Evolutionary conservation across 805 yeast species (phyloP).

Genomic region (Saturnispora silvae): DNA sequence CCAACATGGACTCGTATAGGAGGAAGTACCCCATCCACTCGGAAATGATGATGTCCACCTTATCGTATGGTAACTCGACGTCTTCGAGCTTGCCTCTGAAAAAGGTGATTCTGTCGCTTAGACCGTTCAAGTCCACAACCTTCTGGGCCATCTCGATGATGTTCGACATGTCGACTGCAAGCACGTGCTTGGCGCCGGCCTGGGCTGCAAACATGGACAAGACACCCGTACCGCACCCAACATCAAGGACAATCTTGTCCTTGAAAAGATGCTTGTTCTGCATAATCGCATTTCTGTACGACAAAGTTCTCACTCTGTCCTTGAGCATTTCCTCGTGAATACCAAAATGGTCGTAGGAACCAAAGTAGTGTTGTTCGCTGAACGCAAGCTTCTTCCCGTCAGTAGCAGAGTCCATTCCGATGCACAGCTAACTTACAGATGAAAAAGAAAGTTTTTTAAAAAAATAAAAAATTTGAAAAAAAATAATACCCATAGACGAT

Average conservation of each 20-base stretch:
- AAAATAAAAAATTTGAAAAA: background rate
- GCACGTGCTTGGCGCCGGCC: slow-evolving; percentile 98
- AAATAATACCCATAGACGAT: too few relatives aligned
- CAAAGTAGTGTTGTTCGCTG: slow-evolving; percentile 86
- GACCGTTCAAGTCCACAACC: slow-evolving; percentile 76
- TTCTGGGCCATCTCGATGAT: slow-evolving; percentile 94
- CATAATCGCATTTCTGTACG: slow-evolving; percentile 86
- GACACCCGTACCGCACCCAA: slow-evolving; percentile 98
- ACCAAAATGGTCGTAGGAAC: slow-evolving; percentile 92
- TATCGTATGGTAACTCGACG: slow-evolving; percentile 68
- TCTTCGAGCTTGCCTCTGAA: slow-evolving; percentile 93
- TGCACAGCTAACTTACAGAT: background rate
- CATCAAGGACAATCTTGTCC: slow-evolving; percentile 90
- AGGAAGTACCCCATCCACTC: slow-evolving; percentile 99
- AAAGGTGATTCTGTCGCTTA: slow-evolving; percentile 74
- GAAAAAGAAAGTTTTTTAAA: background rate
- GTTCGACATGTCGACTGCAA: slow-evolving; percentile 94
- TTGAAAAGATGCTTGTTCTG: slow-evolving; percentile 83
- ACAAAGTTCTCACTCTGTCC: slow-evolving; percentile 83
- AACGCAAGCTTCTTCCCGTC: slow-evolving; percentile 53
- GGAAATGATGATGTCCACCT: slow-evolving; percentile 89
- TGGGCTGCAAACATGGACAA: slow-evolving; percentile 95
- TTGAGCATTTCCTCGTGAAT: slow-evolving; percentile 99
- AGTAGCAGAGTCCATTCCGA: slow-evolving; percentile 42
- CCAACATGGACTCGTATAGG: slow-evolving; percentile 94